These are phyloP conservation scores for Pichia sp. DNA, from an alignment of 1,139 yeast genomes.

Conservation along the genomic window DNA sequence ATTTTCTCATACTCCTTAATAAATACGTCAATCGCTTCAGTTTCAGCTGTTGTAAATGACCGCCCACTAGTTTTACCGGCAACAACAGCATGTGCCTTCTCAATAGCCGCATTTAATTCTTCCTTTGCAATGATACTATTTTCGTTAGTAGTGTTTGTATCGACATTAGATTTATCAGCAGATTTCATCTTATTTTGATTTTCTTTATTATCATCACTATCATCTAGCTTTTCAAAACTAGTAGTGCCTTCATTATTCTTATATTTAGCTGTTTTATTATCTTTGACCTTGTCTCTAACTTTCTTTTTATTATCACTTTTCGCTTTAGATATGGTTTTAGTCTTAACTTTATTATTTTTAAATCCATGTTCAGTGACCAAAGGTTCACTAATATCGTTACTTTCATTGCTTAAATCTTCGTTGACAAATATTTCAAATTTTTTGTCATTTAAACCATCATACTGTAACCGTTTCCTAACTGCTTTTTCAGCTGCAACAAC, in stretches of 20 bases:
- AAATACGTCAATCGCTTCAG: slow-evolving; percentile 63
- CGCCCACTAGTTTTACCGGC: slow-evolving; percentile 31
- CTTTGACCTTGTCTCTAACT: neutral
- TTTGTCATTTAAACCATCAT: neutral
- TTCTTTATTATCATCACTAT: too few species aligned
- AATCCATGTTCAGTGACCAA: slow-evolving; percentile 2
- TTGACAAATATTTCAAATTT: too few species aligned
- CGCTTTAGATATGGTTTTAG: neutral
- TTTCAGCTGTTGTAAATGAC: slow-evolving; percentile 59
- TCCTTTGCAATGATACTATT: neutral
- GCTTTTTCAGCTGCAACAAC: slow-evolving; percentile 16
- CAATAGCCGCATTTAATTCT: slow-evolving; percentile 32
- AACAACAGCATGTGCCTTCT: slow-evolving; percentile 29
- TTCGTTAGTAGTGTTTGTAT: too few species aligned
- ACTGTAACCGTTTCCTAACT: slow-evolving; percentile 4
- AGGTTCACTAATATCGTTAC: neutral
- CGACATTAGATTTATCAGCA: too few species aligned
- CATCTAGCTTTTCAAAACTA: too few species aligned
- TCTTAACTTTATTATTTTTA: slow-evolving; percentile 4
- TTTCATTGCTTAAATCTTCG: neutral
- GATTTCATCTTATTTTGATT: too few species aligned
- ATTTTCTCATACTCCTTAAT: slow-evolving; percentile 61
- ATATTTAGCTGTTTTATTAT: neutral
- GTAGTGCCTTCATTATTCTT: too few species aligned
- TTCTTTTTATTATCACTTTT: neutral